These are phyloP conservation scores for Pestalotiopsis sp. DNA, from an alignment of 2,329 filamentous ascomycete genomes.

Conservation along the genomic window DNA sequence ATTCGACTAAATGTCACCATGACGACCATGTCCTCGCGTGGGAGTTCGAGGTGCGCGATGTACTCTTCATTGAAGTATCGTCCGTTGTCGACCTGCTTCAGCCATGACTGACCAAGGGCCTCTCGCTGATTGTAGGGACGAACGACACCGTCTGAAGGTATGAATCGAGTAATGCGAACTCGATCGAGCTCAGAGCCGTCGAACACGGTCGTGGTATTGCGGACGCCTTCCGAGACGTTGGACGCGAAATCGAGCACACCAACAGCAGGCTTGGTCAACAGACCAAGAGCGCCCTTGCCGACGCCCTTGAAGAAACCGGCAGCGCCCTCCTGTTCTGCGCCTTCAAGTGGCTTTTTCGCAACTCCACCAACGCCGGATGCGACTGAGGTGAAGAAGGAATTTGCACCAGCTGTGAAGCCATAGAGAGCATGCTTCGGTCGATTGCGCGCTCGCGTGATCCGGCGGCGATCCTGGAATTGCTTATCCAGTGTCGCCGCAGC, in stretches of 20 bases:
- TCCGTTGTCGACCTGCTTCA: constrained; percentile 96
- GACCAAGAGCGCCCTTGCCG: constrained; percentile 87
- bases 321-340: constrained; percentile 92
- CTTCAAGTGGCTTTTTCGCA: constrained; percentile 90
- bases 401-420: constrained; percentile 92
- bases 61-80: constrained; percentile 98
- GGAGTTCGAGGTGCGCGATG: constrained; percentile 92
- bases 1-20: constrained; percentile 89
- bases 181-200: constrained; percentile 93
- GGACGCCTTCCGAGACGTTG: constrained; percentile 95
- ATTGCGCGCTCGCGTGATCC: constrained; percentile 91
- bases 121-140: constrained; percentile 93
- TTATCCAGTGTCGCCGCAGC: constrained; percentile 96
- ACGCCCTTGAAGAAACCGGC: constrained; percentile 97
- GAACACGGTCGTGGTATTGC: constrained; percentile 98
- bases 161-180: constrained; percentile 89
- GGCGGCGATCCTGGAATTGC: constrained; percentile 94
- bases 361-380: constrained; percentile 93
- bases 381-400: constrained; percentile 89
- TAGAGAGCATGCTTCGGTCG: constrained; percentile 96
- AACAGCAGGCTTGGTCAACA: constrained; percentile 97
- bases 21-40: constrained; percentile 83
- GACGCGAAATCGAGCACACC: constrained; percentile 96
- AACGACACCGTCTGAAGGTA: constrained; percentile 89
- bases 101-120: constrained; percentile 95